phyloP scores from a whole-genome alignment of 371 early-diverging fungal species.

The Mortierella sp. region DNA sequence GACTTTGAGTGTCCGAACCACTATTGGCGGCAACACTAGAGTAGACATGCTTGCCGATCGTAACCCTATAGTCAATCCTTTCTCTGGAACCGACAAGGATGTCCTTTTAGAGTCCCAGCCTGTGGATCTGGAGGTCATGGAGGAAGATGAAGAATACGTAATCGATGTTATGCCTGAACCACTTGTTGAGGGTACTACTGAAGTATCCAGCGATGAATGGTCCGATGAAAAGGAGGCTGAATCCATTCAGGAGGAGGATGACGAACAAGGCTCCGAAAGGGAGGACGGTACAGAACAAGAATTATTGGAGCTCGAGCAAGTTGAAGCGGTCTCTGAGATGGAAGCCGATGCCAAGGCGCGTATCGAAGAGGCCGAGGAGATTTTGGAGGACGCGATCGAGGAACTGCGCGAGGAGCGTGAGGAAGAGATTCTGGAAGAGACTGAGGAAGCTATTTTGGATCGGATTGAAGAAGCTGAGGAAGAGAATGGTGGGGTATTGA shows the following conservation, averaged over 20 bases:
- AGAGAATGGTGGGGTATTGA: not conserved
- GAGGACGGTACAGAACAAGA: slow-evolving; percentile 19
- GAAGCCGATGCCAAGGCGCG: slow-evolving; percentile 18
- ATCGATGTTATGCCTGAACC: not conserved
- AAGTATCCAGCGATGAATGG: not conserved
- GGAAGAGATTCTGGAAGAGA: not conserved
- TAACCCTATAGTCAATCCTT: not conserved
- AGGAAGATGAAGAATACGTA: not conserved
- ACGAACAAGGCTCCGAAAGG: slow-evolving; percentile 29
- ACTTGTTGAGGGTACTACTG: not conserved
- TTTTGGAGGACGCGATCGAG: slow-evolving; percentile 18
- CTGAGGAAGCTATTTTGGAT: not conserved
- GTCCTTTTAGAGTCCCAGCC: not conserved
- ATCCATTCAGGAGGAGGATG: slow-evolving; percentile 33
- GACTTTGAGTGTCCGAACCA: not conserved
- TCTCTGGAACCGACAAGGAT: not conserved
- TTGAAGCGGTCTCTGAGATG: not conserved
- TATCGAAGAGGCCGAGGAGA: slow-evolving; percentile 6
- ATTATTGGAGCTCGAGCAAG: not conserved
- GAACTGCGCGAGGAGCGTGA: slow-evolving; percentile 4
- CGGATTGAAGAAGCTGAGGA: not conserved
- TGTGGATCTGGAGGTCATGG: not conserved
- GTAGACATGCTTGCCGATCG: not conserved
- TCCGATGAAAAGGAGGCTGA: slow-evolving; percentile 21
- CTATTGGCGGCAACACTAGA: not conserved